Conservation (phyloP, 2,329 filamentous ascomycete species). For the Curvularia spicifera region DNA sequence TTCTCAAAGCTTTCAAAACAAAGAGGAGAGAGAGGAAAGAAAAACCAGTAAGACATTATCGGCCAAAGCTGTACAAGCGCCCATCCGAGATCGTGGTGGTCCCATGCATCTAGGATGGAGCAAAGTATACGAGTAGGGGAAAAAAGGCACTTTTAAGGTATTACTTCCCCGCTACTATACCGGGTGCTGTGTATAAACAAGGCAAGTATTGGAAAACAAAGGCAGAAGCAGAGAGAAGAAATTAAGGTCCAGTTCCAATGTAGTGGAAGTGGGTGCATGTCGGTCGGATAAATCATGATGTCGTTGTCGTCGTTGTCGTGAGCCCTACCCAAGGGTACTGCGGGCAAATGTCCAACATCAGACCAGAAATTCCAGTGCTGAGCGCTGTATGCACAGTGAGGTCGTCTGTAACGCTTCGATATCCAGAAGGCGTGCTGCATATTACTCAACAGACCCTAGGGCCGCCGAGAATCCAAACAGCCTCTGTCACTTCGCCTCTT, state of each 20-base stretch:
- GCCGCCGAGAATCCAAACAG: slow-evolving; percentile 16
- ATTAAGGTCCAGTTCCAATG: neutral
- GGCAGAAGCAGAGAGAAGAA: neutral
- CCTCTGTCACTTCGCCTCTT: slow-evolving; percentile 1
- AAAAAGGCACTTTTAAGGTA: neutral
- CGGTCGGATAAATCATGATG: neutral
- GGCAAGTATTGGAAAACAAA: neutral
- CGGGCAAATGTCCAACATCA: slow-evolving; percentile 11
- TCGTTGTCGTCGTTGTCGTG: neutral
- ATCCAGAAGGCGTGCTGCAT: neutral
- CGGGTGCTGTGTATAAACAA: neutral
- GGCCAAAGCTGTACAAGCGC: neutral
- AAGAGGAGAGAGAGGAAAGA: neutral
- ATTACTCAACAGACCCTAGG: neutral
- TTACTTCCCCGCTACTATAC: slow-evolving; percentile 1
- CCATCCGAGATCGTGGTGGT: no score
- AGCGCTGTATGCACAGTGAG: neutral
- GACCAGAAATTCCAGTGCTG: slow-evolving; percentile 7
- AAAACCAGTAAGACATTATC: neutral
- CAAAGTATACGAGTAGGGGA: neutral
- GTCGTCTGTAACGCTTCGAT: neutral
- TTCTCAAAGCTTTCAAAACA: neutral
- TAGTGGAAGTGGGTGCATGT: neutral
- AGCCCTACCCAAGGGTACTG: slow-evolving; percentile 7
- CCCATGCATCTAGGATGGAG: neutral